phyloP scores from a whole-genome alignment of 192 early-diverging fungal genomes.

The Borealophlyctis nickersoniae region DNA sequence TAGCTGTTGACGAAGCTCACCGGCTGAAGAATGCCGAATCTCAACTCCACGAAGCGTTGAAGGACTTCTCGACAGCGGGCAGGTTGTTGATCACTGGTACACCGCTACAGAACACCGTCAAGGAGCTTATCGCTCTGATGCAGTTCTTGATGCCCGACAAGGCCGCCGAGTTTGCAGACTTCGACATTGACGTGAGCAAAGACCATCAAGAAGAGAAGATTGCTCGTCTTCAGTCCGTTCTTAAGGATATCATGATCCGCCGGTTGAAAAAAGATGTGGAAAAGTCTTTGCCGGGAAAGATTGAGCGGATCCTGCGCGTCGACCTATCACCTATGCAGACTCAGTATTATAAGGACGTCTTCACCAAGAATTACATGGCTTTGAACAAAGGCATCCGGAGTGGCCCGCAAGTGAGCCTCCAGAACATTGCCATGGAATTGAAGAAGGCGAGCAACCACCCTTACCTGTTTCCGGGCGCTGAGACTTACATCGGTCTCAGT shows the following conservation, averaged over 20 bases:
- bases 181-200: conserved; percentile 75
- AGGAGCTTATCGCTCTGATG: conserved; percentile 86
- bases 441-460: conserved; percentile 98
- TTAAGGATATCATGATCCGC: conserved; percentile 90
- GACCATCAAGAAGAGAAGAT: conserved; percentile 70
- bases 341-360: conserved; percentile 92
- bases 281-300: conserved; percentile 92
- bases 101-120: conserved; percentile 96
- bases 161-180: conserved; percentile 65
- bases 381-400: conserved; percentile 64
- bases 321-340: conserved; percentile 87
- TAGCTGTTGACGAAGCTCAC: conserved; percentile 98
- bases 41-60: conserved; percentile 88
- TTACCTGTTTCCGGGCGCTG: conserved; percentile 56
- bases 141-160: conserved; percentile 91
- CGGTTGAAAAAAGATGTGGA: conserved; percentile 98
- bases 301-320: conserved; percentile 92
- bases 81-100: conserved; percentile 96
- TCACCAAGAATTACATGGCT: conserved; percentile 87
- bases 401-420: conserved; percentile 64
- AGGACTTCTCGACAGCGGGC: conserved; percentile 82
- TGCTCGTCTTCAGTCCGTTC: conserved; percentile 71
- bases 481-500: conserved; percentile 37
- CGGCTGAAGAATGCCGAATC: conserved; percentile 94
- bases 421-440: conserved; percentile 95